These are phyloP conservation scores for Phylloporus sp. DNA, from an alignment of 768 basidiomycete genomes.

Conservation along the genomic window DNA sequence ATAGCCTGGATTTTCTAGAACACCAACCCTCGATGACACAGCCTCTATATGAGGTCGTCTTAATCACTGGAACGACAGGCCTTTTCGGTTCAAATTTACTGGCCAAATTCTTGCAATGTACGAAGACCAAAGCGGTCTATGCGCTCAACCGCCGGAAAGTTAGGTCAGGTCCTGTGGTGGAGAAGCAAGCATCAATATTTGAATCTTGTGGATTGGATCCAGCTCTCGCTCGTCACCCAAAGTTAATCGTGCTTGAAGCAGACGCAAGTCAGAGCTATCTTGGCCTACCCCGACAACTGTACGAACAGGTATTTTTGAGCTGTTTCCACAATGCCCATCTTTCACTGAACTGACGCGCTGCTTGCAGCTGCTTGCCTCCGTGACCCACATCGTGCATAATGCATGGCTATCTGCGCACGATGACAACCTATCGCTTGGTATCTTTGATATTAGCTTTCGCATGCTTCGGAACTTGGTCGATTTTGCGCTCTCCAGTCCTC, in stretches of 20 bases:
- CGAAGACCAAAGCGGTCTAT: constrained; percentile 22
- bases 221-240: constrained; percentile 20
- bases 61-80: constrained; percentile 36
- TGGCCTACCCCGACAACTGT: constrained; percentile 24
- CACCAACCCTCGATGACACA: constrained; percentile 1
- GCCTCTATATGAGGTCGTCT: constrained; percentile 13
- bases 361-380: constrained; percentile 16
- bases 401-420: constrained; percentile 11
- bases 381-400: constrained; percentile 40
- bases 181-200: constrained; percentile 28
- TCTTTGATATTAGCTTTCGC: neutral
- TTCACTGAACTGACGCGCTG: neutral
- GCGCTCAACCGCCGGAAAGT: constrained; percentile 25
- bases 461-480: constrained; percentile 34
- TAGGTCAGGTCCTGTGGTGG: constrained; percentile 13
- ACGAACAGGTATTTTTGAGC: constrained; percentile 2
- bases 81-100: constrained; percentile 31
- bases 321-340: neutral
- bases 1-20: constrained; percentile 7
- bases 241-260: constrained; percentile 32
- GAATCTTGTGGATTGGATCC: constrained; percentile 31
- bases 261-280: constrained; percentile 9
- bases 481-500: constrained; percentile 33
- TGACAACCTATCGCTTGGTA: neutral
- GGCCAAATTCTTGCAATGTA: constrained; percentile 15